Base-by-base conservation (phyloP, 2,329 filamentous ascomycete genomes). In the Diaporthe ampelina region DNA sequence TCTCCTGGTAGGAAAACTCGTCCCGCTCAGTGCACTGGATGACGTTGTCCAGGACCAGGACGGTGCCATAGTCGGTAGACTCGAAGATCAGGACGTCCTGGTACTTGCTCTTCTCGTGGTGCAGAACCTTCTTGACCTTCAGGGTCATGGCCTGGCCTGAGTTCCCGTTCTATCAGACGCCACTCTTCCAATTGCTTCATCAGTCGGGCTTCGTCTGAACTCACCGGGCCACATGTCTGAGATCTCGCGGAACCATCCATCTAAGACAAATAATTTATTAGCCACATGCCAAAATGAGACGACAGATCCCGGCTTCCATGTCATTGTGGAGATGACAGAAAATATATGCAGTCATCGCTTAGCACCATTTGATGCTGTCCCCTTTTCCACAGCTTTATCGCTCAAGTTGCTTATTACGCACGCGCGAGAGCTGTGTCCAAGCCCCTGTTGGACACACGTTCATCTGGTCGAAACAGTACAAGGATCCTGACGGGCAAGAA, bases 191-290 rank as follows among this genome's bases (percentile, higher is more conserved):
- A 32, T 45, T 32, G 11, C 13, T 15, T 24, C n/a, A 35, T 29
- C 13, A 37, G 45, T 26, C 52, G 56, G 56, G 26, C 21, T 17
- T 29, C 40, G 43, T 74, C 50, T 76, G 73, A 65, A 84, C 85
- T 84, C 83, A 89, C 88, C 91, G 77, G 97, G 96, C 97, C 97
- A 99, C 96, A 99, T 98, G 83, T 97, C 89, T 80, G 94, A 97
- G 87, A 98, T 95, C 89, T 99, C 97, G 86, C 95, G 94, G 93
- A 99, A 99, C 97, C 97, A 99, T 88, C 96, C 97, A 98, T 98
- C 97, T 98, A 79, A 61, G 29, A 63, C 32, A 68, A 54, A 54
- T 68, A 54, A 26, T 56, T 48, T 19, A 40, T 76, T 72, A 76
- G 74, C 61, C 50, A 69, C 37, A 13, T 58, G 40, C 43, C 48